Evolutionary conservation across 805 yeast genomes (phyloP).

Genomic region (Kuraishia hungarica): DNA sequence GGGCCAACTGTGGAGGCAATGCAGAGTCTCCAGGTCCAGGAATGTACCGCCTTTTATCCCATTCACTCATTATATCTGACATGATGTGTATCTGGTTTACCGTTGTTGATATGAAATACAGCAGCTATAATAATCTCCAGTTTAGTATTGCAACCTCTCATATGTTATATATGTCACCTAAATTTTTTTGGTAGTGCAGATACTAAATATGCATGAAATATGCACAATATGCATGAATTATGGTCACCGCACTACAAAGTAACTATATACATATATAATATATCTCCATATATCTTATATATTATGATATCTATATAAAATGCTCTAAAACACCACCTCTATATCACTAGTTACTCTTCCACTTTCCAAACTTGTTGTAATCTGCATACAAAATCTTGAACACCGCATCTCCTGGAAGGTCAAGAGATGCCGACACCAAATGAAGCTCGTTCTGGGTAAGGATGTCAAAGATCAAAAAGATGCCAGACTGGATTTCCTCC

Average conservation of each 20-base stretch:
- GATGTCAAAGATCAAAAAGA: slow-evolving; percentile 60
- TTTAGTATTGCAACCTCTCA: not conserved
- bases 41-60: slow-evolving; percentile 21
- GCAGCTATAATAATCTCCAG: not conserved
- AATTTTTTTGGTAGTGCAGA: not conserved
- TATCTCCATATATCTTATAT: too few species aligned
- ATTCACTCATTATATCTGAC: slow-evolving; percentile 14
- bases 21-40: slow-evolving; percentile 52
- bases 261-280: too few species aligned
- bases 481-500: slow-evolving; percentile 41
- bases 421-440: slow-evolving; percentile 55
- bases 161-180: not conserved
- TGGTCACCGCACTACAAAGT: not conserved
- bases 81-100: not conserved
- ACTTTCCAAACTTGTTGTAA: slow-evolving; percentile 27
- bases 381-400: slow-evolving; percentile 62
- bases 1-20: slow-evolving; percentile 76
- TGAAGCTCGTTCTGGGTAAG: slow-evolving; percentile 60
- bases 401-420: slow-evolving; percentile 58
- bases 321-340: too few species aligned
- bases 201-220: not conserved
- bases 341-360: not conserved
- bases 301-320: too few species aligned
- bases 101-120: not conserved
- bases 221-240: not conserved